Conservation (phyloP, 805 yeast species). For the Saccharomycopsis synnaedendra region DNA sequence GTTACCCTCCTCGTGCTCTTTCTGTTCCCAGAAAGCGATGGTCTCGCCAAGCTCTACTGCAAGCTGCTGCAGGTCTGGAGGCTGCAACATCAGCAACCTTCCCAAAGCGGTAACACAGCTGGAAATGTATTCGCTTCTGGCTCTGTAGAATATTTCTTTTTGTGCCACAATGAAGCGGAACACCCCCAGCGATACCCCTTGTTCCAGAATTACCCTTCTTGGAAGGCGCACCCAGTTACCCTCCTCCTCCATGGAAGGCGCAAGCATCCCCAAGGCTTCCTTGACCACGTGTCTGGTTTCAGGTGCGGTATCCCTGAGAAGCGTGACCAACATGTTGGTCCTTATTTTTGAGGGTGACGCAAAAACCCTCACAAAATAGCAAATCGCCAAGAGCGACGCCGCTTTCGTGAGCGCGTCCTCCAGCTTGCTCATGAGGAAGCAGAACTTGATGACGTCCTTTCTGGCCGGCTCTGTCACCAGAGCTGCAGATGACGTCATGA, state of each 20-base stretch:
- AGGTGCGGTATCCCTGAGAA: conserved; percentile 70
- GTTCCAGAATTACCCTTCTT: conserved; percentile 81
- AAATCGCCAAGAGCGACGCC: conserved; percentile 82
- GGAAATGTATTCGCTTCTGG: conserved; percentile 81
- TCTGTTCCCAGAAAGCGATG: conserved; percentile 75
- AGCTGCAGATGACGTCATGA: conserved; percentile 62
- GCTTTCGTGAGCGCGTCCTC: conserved; percentile 87
- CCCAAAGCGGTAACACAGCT: conserved; percentile 90
- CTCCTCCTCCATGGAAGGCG: conserved; percentile 58
- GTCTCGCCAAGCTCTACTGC: conserved; percentile 87
- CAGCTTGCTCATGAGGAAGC: conserved; percentile 84
- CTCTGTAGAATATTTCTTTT: conserved; percentile 71
- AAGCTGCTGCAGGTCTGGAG: conserved; percentile 74
- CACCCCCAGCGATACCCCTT: conserved; percentile 56
- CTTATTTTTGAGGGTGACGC: conserved; percentile 86
- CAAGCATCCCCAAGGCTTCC: conserved; percentile 78
- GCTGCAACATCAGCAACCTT: conserved; percentile 69
- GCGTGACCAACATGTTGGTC: conserved; percentile 84
- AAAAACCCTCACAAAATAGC: conserved; percentile 75
- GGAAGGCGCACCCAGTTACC: conserved; percentile 84
- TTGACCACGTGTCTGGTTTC: conserved; percentile 78
- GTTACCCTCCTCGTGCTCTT: conserved; percentile 22
- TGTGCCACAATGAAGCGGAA: conserved; percentile 85
- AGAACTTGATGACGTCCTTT: conserved; percentile 83
- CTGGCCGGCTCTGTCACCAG: conserved; percentile 44